Evolutionary conservation across 768 basidiomycete species (phyloP).

Genomic region (Clathrus columnatus): DNA sequence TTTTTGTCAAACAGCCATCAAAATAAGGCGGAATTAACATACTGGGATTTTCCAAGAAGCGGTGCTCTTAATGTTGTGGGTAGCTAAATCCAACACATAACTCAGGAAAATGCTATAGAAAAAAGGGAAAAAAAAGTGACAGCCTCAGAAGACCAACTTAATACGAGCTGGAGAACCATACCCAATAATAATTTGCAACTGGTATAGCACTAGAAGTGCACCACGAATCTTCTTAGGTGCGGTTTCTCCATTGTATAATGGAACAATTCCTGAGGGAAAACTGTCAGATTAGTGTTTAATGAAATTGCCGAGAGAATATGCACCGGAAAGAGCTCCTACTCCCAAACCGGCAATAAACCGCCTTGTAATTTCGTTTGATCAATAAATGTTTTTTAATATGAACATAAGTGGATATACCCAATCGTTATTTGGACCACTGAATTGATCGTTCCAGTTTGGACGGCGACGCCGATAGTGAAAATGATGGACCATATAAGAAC

Average conservation of each 20-base stretch:
- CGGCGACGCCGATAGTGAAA: slow-evolving; percentile 59
- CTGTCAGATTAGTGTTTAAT: background rate
- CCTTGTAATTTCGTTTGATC: slow-evolving; percentile 16
- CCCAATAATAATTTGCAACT: slow-evolving; percentile 70
- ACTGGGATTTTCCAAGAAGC: slow-evolving; percentile 65
- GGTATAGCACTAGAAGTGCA: slow-evolving; percentile 62
- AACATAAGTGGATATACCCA: slow-evolving; percentile 21
- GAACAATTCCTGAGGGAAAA: slow-evolving; percentile 18
- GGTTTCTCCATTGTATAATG: slow-evolving; percentile 68
- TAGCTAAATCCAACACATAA: slow-evolving; percentile 62
- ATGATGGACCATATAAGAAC: slow-evolving; percentile 69
- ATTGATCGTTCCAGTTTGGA: slow-evolving; percentile 57
- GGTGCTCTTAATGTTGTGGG: slow-evolving; percentile 43
- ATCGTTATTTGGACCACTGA: slow-evolving; percentile 60
- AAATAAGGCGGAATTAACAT: background rate
- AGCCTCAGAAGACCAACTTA: background rate
- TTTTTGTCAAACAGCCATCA: background rate
- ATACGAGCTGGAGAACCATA: slow-evolving; percentile 20
- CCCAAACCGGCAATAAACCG: slow-evolving; percentile 70
- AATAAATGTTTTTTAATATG: slow-evolving; percentile 6
- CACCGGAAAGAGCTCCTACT: slow-evolving; percentile 65
- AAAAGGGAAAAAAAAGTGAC: background rate
- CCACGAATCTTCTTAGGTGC: slow-evolving; percentile 70
- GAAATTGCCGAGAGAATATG: slow-evolving; percentile 1
- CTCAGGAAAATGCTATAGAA: slow-evolving; percentile 55